Percentiles rank a stretch among this genome's conserved stretches.
These are phyloP conservation scores for Beauveria medogensis DNA, from an alignment of 2,329 filamentous ascomycete species.

Conservation along the genomic window DNA sequence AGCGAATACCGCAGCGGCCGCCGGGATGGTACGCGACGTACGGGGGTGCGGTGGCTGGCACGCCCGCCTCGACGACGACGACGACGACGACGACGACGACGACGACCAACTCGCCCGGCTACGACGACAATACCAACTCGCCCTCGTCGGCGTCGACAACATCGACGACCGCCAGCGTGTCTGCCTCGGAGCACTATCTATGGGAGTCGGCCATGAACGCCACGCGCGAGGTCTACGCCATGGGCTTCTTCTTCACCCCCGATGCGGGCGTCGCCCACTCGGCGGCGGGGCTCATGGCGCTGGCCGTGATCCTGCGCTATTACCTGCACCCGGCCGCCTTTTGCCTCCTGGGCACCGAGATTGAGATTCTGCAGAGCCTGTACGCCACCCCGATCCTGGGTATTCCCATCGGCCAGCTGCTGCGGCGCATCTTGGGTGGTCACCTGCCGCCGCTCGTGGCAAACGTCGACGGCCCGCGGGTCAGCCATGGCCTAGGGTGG, in stretches of 20 bases:
- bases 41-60: neutral
- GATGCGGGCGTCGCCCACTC: constrained; percentile 6
- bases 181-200: constrained; percentile 5
- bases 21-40: constrained; percentile 1
- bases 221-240: constrained; percentile 1
- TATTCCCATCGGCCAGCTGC: constrained; percentile 3
- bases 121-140: neutral
- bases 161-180: constrained; percentile 1
- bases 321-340: constrained; percentile 6
- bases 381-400: neutral
- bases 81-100: neutral
- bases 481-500: constrained; percentile 5
- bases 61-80: neutral
- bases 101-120: neutral
- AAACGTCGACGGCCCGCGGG: neutral
- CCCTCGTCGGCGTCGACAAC: neutral
- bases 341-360: constrained; percentile 3
- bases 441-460: neutral
- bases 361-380: constrained; percentile 1
- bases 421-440: neutral
- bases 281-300: constrained; percentile 7
- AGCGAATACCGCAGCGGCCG: neutral
- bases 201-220: constrained; percentile 9
- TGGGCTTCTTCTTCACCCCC: constrained; percentile 5
- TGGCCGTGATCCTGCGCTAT: constrained; percentile 6